phyloP scores from a whole-genome alignment of 108 stramenopile genomes.

The Hondaea fermentalgiana region DNA sequence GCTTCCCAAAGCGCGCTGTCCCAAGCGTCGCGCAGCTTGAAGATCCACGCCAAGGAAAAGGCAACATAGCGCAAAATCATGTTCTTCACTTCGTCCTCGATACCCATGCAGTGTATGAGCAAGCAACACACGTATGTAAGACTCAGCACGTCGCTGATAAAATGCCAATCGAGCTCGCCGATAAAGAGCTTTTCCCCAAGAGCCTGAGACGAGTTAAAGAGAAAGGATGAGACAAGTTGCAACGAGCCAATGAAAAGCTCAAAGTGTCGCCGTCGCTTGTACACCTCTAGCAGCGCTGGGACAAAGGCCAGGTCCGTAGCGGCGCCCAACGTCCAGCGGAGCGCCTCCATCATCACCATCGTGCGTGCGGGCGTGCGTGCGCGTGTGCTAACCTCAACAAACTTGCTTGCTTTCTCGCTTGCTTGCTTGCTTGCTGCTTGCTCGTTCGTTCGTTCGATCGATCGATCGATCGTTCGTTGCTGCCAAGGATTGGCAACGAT shows the following conservation, averaged over 20 bases:
- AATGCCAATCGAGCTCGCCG: not conserved
- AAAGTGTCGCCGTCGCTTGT: not conserved
- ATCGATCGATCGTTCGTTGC: too few relatives aligned
- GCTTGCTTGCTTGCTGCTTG: too few relatives aligned
- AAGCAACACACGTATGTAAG: not conserved
- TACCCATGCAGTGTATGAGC: not conserved
- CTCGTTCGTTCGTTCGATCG: too few relatives aligned
- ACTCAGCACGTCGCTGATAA: not conserved
- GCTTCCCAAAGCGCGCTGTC: not conserved
- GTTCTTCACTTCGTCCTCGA: not conserved
- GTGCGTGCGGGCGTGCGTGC: too few relatives aligned
- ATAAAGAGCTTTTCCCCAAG: not conserved
- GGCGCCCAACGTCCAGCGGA: not conserved
- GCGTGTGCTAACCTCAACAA: too few relatives aligned
- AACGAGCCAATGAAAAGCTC: constrained; percentile 1
- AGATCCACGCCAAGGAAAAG: not conserved
- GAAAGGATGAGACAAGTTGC: not conserved
- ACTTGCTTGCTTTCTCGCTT: too few relatives aligned
- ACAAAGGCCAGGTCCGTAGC: constrained; percentile 5
- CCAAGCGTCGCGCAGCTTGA: not conserved
- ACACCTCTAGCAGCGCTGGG: not conserved
- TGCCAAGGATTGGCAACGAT: too few relatives aligned
- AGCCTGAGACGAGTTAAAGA: not conserved
- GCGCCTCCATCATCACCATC: too few relatives aligned
- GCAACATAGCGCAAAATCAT: not conserved